Evolutionary conservation across 2,329 filamentous ascomycete species (phyloP).

Genomic region (Karstenula rhodostoma): DNA sequence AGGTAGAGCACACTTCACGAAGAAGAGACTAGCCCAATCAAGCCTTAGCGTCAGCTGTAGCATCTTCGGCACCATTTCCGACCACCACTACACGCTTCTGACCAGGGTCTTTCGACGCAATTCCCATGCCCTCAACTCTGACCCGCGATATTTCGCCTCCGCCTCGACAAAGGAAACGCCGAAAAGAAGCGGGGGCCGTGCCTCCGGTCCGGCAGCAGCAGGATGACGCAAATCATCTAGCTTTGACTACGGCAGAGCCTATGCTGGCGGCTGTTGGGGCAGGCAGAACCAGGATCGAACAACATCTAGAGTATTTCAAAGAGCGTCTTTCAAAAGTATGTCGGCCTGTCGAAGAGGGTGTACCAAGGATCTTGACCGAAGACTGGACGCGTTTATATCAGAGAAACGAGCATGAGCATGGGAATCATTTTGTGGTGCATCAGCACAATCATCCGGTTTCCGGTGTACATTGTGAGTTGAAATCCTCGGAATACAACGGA

Average conservation of each 20-base stretch:
- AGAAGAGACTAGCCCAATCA: background rate
- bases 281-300: slow-evolving; percentile 55
- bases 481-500: too few species aligned
- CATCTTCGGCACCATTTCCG: background rate
- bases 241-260: slow-evolving; percentile 9
- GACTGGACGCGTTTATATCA: slow-evolving; percentile 57
- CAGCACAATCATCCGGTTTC: slow-evolving; percentile 77
- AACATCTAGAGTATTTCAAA: slow-evolving; percentile 60
- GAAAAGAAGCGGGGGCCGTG: slow-evolving; percentile 16
- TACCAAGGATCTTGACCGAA: slow-evolving; percentile 51
- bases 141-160: slow-evolving; percentile 21
- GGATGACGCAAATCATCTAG: background rate
- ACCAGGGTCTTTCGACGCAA: background rate
- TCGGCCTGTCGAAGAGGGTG: slow-evolving; percentile 20
- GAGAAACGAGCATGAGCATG: slow-evolving; percentile 55
- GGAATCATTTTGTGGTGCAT: slow-evolving; percentile 70
- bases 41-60: background rate
- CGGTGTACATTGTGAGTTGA: slow-evolving; percentile 63
- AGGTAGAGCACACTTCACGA: too few species aligned
- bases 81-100: too few species aligned
- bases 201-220: background rate
- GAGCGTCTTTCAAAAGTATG: slow-evolving; percentile 49
- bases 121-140: slow-evolving; percentile 11
- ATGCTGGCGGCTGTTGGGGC: slow-evolving; percentile 61
- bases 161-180: slow-evolving; percentile 27